Evolutionary conservation across 495 filamentous ascomycete genomes (phyloP), one percentile per base, ranked within the genome.

Genomic region (Tuber calosporum): DNA sequence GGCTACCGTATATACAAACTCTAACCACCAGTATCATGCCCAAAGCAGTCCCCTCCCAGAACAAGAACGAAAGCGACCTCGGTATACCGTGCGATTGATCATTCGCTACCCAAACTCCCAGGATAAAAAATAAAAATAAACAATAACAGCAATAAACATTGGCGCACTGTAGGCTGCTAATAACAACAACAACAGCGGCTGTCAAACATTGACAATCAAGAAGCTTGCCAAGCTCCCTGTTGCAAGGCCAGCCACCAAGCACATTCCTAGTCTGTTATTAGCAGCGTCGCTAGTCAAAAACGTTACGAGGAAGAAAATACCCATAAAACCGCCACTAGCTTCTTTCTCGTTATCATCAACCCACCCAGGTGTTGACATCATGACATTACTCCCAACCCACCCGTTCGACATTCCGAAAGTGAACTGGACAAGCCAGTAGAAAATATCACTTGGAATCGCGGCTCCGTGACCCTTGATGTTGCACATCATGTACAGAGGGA

Each of bases 311-410:
- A 58, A 48, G 20, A n/a, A 45, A 62, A 62, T 62, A 62, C 92
- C 92, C 95, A 99, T 98, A 77, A 97, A 98, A 9, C 91, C 93
- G 43, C 95, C 95, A 11, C 93, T 89, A 26, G 93, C 92, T 84
- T 97, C 93, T 39, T 90, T 86, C 83, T 98, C 94, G 2, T 89
- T 87, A 8, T 88, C 88, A 7, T 88, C 88, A 30, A 97, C 94
- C 86, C 87, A 93, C 74, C 89, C 87, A 0, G 87, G 88, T 0
- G 93, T 90, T 1, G 90, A 91, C 89, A 98, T 96, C 95, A 99
- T 97, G 82, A 89, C 91, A 75, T 86, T 88, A 62, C 89, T 90
- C 4, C 90, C 91, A 13, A 99, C 74, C 86, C 90, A 97, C 4
- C 95, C 95, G 81, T 93, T 98, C 13, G 88, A 90, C 53, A 91